Evolutionary conservation across 2,329 filamentous ascomycete species (phyloP), one percentile per base, ranked within the genome.

Genomic region (Tolypocladium capitatum): DNA sequence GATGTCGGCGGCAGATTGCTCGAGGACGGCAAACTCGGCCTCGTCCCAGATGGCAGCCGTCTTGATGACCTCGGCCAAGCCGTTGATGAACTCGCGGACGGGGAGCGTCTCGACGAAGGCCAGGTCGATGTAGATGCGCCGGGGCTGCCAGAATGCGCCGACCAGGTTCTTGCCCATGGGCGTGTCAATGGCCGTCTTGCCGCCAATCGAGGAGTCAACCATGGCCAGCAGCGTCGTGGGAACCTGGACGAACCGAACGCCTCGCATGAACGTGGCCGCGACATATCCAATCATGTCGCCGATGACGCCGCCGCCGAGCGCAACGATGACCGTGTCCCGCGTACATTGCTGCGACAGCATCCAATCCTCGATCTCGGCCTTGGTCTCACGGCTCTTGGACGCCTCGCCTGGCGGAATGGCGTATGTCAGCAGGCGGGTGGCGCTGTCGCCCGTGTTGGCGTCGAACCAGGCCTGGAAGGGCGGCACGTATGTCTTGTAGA

Each of bases 271-370:
- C 34, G 92, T 98, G 35, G 92, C 89, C 21, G 92, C 92, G 46
- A 97, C 89, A 63, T 94, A 98, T 46, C 92, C 92, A 53, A 95
- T 90, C 84, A 98, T 85, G 66, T 98, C 92, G 31, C 92, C 92
- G 66, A 98, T 96, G 51, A 98, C 92, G 49, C 92, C 92, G 54
- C 92, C 92, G 31, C 92, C 92, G 10, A 98, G 77, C 24, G 92
- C 92, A 63, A 98, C 86, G 50, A 98, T 83, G 53, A 98, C 86
- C 0, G 89, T 95, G 66, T 98, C 92, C 56, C 92, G 78, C 27
- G 90, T 94, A 70, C 92, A 98, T 83, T 84, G 82, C 58, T 95
- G 81, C 55, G 81, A 79, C 50, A 97, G 74, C 79, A 98, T 84
- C 92, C 92, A 98, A 67, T 98, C 92, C 66, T 98, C 92, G 46